Evolutionary conservation across 768 basidiomycete species (phyloP).

Genomic region (Zangia roseola): DNA sequence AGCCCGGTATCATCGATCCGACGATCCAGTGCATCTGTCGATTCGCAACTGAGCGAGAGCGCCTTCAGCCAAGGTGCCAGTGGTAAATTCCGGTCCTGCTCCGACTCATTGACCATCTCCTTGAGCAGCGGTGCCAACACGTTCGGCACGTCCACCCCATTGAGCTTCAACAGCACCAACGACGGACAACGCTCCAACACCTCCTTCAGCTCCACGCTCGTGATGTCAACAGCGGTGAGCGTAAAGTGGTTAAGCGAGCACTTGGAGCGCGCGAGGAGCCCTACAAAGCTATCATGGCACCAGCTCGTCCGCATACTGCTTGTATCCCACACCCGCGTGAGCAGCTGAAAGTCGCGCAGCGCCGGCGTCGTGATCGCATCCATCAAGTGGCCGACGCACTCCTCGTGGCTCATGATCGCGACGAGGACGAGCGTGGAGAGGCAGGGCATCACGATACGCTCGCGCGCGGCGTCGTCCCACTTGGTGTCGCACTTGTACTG

Average conservation of each 20-base stretch:
- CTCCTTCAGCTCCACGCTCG: slow-evolving; percentile 22
- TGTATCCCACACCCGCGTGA: slow-evolving; percentile 34
- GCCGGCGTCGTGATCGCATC: slow-evolving; percentile 24
- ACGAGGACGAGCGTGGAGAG: slow-evolving; percentile 31
- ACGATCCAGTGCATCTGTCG: slow-evolving; percentile 20
- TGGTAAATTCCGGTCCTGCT: slow-evolving; percentile 15
- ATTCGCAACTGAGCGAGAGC: slow-evolving; percentile 31
- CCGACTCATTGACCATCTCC: slow-evolving; percentile 23
- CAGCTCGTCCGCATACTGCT: slow-evolving; percentile 28
- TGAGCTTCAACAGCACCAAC: slow-evolving; percentile 29
- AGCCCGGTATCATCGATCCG: slow-evolving; percentile 23
- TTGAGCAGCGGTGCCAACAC: slow-evolving; percentile 21
- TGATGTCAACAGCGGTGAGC: slow-evolving; percentile 25
- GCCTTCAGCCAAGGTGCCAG: slow-evolving; percentile 32
- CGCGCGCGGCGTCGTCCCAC: slow-evolving; percentile 19
- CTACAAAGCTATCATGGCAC: slow-evolving; percentile 30
- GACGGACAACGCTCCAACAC: slow-evolving; percentile 31
- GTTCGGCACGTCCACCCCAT: slow-evolving; percentile 23
- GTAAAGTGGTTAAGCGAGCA: slow-evolving; percentile 32
- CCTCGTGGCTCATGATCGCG: slow-evolving; percentile 29
- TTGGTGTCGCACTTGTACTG: slow-evolving; percentile 29
- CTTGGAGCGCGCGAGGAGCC: slow-evolving; percentile 25
- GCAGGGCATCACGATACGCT: slow-evolving; percentile 28
- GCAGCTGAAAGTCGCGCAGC: slow-evolving; percentile 31
- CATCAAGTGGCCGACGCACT: slow-evolving; percentile 25